Evolutionary conservation across 2,329 filamentous ascomycete genomes (phyloP), one percentile per base, ranked within the genome.

Genomic region (Leptographium galeiforme): DNA sequence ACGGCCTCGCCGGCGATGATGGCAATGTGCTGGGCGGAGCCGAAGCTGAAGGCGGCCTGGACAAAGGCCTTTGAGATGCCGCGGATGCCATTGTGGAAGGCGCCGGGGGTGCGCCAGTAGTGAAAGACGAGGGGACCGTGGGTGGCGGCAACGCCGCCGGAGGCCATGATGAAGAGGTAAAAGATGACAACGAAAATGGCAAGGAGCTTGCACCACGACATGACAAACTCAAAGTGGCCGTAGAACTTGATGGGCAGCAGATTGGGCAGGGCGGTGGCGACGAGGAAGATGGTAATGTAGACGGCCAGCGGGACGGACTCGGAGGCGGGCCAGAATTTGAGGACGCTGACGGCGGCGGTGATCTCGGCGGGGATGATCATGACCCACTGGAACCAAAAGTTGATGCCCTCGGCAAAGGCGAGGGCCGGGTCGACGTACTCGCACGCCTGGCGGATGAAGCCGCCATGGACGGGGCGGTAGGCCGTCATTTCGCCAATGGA

Each of bases 1-100:
- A 77, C 75, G 7, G 83, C 84, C 69, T 90, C 86, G 56, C 85
- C 86, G 8, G 85, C 86, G n/a, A 83, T 84, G 48, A 90, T 80
- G 57, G 82, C 86, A 10, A 89, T 78, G 33, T 84, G 69, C 61
- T 85, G 80, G 2, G 81, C 0, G 4, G 45, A 49, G 45, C 51
- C 51, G 46, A 53, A 49, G 51, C 51, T 53, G 39, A 53, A 53
- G 53, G 55, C 53, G 36, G 55, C 56, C 55, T 54, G 57, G 54
- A 76, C 68, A 51, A 79, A 73, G 7, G 72, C 51, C 48, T 46
- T 50, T 0, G 64, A 57, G 1, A 72, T 71, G 0, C 59, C 58
- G 1, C 61, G 58, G 1, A 74, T 61, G 48, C 71, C 72, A 41
- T 64, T 64, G 55, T 70, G 70, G 64, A 71, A 69, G 1, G 68